These are phyloP conservation scores for Penicillium paxilli DNA, from an alignment of 495 filamentous ascomycete species.

Conservation along the genomic window DNA sequence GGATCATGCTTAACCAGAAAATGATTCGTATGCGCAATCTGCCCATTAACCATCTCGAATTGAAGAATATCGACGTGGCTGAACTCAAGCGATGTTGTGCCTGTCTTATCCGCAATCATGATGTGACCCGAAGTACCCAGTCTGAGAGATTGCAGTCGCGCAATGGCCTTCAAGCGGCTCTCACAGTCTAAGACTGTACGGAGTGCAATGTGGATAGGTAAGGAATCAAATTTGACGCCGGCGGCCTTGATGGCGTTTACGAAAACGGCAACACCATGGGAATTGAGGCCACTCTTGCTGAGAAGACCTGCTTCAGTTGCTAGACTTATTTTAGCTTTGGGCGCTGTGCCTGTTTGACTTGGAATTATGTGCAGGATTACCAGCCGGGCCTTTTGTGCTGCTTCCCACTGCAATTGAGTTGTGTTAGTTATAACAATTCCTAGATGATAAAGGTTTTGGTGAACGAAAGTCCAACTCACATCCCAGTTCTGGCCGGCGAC, in stretches of 20 bases:
- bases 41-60: neutral
- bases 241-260: neutral
- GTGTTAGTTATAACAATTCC: no score
- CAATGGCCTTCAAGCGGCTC: neutral
- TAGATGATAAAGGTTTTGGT: no score
- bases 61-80: neutral
- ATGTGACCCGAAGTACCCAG: neutral
- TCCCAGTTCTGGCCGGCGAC: neutral
- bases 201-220: neutral
- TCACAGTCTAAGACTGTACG: neutral
- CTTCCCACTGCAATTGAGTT: neutral
- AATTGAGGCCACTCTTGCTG: neutral
- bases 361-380: neutral
- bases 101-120: neutral
- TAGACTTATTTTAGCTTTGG: neutral
- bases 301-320: neutral
- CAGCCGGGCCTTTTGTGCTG: neutral
- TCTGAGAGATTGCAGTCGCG: neutral
- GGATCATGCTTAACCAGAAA: neutral
- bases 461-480: no score
- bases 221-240: neutral
- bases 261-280: neutral
- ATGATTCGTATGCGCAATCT: neutral
- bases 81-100: neutral
- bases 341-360: neutral